Evolutionary conservation across 805 yeast species (phyloP), one percentile per base, ranked within the genome.

Genomic region (Saccharomycopsis guyanensis): DNA sequence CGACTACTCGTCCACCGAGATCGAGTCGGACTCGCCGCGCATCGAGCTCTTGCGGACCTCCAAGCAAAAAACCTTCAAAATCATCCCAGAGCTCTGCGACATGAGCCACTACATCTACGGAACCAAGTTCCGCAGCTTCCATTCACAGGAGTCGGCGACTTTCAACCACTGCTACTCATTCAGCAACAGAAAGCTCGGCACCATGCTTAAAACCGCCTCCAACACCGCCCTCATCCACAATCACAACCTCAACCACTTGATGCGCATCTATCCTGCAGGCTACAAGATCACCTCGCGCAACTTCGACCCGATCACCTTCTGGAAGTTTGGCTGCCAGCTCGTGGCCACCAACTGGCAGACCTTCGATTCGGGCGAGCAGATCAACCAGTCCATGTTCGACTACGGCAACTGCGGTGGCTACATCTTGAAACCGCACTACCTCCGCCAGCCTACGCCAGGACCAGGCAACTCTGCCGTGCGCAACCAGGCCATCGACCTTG

Each of bases 281-380:
- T 73, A 80, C 47, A 66, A 97, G 35, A 72, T 85, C 52, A 80
- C 71, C 43, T 87, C 96, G 1, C 72, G 85, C 2, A 93, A 93
- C 57, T 89, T 86, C 58, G 74, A 73, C 38, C 97, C 98, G 0
- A 63, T 86, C 1, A 61, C 63, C 0, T 87, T 77, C 57, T 93
- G 99, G 98, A 70, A 71, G 42, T 67, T 73, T 40, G 99, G 99
- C 0, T 82, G 75, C 8, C 98, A 93, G 59, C 77, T 93, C 87
- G 97, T 86, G 3, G 97, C 98, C 0, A 81, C 96, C 0, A 93
- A 91, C 59, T 91, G 97, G 97, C 98, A 91, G 62, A 82, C 93
- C 0, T 82, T 77, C 59, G 98, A 93, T 58, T 49, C 78, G 15
- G 96, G 97, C 0, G 91, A 89, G 59, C 96, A 88, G 58, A 57